These are phyloP conservation scores for Saccharomycopsis sp. DNA, from an alignment of 805 yeast species.

Conservation along the genomic window DNA sequence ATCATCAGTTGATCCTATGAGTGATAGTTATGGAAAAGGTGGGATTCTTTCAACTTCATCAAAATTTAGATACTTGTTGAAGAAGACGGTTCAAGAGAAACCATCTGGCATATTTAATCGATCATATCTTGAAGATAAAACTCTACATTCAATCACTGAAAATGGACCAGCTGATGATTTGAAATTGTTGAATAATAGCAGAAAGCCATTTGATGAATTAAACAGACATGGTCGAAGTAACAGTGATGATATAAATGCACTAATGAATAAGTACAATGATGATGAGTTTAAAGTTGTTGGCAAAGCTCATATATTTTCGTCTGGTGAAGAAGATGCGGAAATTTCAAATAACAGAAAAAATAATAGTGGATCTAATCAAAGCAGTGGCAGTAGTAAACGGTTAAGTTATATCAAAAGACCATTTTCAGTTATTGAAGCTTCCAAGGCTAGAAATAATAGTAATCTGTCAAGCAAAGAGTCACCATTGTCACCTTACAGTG, in stretches of 20 bases:
- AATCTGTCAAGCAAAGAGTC: constrained; percentile 9
- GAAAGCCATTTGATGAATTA: not conserved
- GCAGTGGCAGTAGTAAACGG: constrained; percentile 3
- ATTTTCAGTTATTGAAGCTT: constrained; percentile 11
- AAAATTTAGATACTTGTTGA: constrained; percentile 48
- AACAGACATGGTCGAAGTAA: constrained; percentile 19
- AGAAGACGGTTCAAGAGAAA: constrained; percentile 36
- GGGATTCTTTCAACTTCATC: constrained; percentile 38
- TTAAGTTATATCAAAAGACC: constrained; percentile 21
- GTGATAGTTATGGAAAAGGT: constrained; percentile 25
- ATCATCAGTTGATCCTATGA: not conserved
- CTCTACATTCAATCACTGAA: not conserved
- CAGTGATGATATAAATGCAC: constrained; percentile 17
- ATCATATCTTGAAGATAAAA: not conserved
- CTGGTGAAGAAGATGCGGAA: not conserved
- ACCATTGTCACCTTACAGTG: constrained; percentile 18
- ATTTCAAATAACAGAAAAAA: not conserved
- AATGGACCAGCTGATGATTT: constrained; percentile 12
- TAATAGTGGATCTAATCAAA: not conserved
- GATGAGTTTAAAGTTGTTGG: constrained; percentile 1
- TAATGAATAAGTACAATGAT: not conserved
- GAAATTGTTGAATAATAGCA: constrained; percentile 6
- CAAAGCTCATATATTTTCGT: not conserved
- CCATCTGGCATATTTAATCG: constrained; percentile 11
- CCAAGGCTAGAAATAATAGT: constrained; percentile 5